Conservation (phyloP, 148 eudicot species). For the Diospyros lotus region DNA sequence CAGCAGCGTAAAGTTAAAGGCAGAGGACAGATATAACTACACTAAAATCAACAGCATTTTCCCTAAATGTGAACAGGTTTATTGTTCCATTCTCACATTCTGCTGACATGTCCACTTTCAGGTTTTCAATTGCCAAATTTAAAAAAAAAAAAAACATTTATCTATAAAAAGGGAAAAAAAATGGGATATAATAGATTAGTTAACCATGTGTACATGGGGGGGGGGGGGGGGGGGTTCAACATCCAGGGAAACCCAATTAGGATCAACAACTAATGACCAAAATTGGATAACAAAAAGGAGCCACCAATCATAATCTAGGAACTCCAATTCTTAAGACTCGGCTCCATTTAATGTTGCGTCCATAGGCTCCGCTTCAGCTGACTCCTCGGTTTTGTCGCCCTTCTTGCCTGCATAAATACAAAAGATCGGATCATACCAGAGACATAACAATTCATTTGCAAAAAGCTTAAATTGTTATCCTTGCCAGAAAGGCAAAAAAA, state of each 20-base stretch:
- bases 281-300: slow-evolving; percentile 15
- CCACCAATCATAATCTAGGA: not conserved
- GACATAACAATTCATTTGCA: too few relatives aligned
- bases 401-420: slow-evolving; percentile 36
- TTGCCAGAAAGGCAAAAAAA: not conserved
- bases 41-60: too few relatives aligned
- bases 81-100: not conserved
- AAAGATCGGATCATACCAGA: too few relatives aligned
- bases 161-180: not conserved
- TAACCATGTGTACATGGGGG: slow-evolving; percentile 5
- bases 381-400: slow-evolving; percentile 42
- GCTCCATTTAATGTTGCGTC: slow-evolving; percentile 37
- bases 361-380: slow-evolving; percentile 35
- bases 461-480: too few relatives aligned
- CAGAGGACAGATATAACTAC: too few relatives aligned
- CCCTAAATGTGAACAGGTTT: not conserved
- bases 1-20: too few relatives aligned
- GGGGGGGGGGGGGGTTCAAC: not conserved
- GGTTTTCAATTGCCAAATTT: not conserved
- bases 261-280: slow-evolving; percentile 32
- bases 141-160: not conserved
- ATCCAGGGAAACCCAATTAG: not conserved
- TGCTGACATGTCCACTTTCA: not conserved
- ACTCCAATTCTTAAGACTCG: slow-evolving; percentile 20
- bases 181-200: not conserved